Percentiles rank a stretch among this genome's conserved stretches.
These are phyloP conservation scores for Endoconidiophora polonica DNA, from an alignment of 2,329 filamentous ascomycete genomes.

Conservation along the genomic window DNA sequence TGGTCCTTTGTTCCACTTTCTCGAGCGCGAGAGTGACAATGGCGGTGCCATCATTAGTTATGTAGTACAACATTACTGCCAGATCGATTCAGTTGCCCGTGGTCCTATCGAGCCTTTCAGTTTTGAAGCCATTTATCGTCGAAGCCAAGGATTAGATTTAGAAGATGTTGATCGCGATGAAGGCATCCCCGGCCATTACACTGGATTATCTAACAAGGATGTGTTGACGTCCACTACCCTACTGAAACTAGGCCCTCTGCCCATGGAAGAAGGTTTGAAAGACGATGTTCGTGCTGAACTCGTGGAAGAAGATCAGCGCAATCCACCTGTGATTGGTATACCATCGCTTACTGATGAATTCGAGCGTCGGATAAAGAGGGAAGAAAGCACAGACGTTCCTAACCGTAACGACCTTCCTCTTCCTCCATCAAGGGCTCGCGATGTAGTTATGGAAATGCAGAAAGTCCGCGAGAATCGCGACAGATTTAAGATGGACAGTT, in stretches of 20 bases:
- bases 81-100: constrained; percentile 39
- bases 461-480: constrained; percentile 88
- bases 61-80: constrained; percentile 47
- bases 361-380: constrained; percentile 72
- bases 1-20: constrained; percentile 66
- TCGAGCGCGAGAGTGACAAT: constrained; percentile 71
- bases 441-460: constrained; percentile 87
- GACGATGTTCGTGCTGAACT: constrained; percentile 77
- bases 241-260: constrained; percentile 64
- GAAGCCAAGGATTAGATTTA: constrained; percentile 42
- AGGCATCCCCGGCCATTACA: constrained; percentile 46
- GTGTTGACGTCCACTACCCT: constrained; percentile 37
- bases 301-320: constrained; percentile 64
- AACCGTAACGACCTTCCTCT: constrained; percentile 65
- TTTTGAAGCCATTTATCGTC: constrained; percentile 42
- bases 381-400: constrained; percentile 73
- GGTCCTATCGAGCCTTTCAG: constrained; percentile 48
- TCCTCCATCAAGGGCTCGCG: constrained; percentile 72
- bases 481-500: constrained; percentile 71
- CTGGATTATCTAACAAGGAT: constrained; percentile 44
- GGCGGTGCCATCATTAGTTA: constrained; percentile 65
- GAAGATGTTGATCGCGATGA: constrained; percentile 47
- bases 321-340: constrained; percentile 54
- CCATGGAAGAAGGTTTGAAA: constrained; percentile 67
- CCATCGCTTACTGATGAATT: constrained; percentile 72